Evolutionary conservation across 1,139 yeast genomes (phyloP).

Genomic region (Pneumocystis oryctolagi): DNA sequence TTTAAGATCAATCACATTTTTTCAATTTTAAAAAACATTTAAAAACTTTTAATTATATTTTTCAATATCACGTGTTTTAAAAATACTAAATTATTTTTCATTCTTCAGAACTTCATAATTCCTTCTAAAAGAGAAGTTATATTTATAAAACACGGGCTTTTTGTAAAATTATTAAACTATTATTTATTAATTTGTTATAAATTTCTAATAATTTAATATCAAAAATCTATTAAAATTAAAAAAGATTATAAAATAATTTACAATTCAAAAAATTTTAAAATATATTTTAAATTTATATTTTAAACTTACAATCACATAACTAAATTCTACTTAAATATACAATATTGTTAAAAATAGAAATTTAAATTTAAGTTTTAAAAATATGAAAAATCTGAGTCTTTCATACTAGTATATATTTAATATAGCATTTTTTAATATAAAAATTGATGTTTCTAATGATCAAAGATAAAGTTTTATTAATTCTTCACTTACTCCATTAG

Average conservation of each 20-base stretch:
- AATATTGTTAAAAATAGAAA: not conserved
- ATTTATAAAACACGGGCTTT: too few relatives aligned
- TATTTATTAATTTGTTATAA: not conserved
- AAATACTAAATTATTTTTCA: too few relatives aligned
- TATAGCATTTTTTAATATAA: not conserved
- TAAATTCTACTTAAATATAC: not conserved
- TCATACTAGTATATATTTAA: not conserved
- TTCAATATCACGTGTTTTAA: too few relatives aligned
- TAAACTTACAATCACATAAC: too few relatives aligned
- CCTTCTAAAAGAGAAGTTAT: too few relatives aligned
- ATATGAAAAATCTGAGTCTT: not conserved
- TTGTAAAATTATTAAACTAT: not conserved
- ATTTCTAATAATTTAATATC: not conserved
- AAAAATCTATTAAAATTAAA: not conserved
- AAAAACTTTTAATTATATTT: too few relatives aligned
- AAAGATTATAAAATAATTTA: not conserved
- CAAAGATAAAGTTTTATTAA: conserved; percentile 60
- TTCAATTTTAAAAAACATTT: too few relatives aligned
- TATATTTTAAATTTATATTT: not conserved
- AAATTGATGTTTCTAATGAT: not conserved
- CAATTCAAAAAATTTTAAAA: not conserved
- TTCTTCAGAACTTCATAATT: too few relatives aligned
- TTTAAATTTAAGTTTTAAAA: too few relatives aligned
- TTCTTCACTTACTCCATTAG: conserved; percentile 95
- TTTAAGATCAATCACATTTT: too few relatives aligned